phyloP scores from a whole-genome alignment of 2,329 filamentous ascomycete genomes.

The Verticillium tricorpus region DNA sequence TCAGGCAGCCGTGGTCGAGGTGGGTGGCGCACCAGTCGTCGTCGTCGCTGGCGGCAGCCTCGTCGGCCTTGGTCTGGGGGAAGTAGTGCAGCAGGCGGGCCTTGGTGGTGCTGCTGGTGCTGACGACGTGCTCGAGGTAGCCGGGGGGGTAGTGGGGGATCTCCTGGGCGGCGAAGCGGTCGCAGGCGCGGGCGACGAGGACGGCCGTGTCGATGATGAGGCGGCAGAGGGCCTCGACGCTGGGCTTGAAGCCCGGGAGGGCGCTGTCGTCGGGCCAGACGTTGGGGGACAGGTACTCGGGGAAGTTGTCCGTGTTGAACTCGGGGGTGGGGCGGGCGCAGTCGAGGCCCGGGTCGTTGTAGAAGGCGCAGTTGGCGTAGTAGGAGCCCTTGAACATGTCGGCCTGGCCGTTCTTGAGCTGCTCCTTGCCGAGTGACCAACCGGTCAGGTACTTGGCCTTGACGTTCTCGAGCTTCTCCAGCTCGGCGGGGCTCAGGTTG shows the following conservation, averaged over 20 bases:
- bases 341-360: constrained; percentile 58
- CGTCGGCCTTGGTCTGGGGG: constrained; percentile 45
- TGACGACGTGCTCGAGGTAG: constrained; percentile 84
- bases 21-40: constrained; percentile 96
- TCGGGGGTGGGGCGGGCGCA: constrained; percentile 56
- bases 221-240: constrained; percentile 70
- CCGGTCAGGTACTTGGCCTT: constrained; percentile 62
- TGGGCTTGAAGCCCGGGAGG: constrained; percentile 70
- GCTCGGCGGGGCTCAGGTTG: constrained; percentile 65
- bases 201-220: constrained; percentile 88
- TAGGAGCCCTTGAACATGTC: constrained; percentile 80
- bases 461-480: constrained; percentile 59
- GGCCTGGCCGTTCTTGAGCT: constrained; percentile 69
- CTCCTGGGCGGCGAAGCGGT: constrained; percentile 75
- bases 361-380: constrained; percentile 80
- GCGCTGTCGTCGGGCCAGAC: constrained; percentile 71
- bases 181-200: constrained; percentile 85
- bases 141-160: constrained; percentile 71
- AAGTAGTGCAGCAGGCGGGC: constrained; percentile 92
- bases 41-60: constrained; percentile 43
- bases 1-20: constrained; percentile 89
- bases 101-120: constrained; percentile 82
- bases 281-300: constrained; percentile 86
- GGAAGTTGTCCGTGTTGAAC: constrained; percentile 60
- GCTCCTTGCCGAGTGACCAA: constrained; percentile 81